Evolutionary conservation across 345 rosid genomes (phyloP), one percentile per base, ranked within the genome.

Genomic region (Barbarea vulgaris): DNA sequence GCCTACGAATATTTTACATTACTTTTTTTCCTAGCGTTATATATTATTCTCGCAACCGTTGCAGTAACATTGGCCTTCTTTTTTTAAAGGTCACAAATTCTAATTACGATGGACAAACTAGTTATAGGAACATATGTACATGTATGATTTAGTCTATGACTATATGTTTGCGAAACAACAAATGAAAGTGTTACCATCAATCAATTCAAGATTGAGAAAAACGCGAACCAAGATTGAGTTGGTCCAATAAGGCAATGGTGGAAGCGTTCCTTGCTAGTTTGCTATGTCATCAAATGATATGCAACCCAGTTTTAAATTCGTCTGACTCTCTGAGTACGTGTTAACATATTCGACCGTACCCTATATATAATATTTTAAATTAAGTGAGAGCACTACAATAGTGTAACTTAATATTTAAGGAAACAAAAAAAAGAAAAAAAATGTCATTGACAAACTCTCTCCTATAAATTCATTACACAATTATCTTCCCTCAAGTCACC

Each of bases 341-440:
- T 69, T 53, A 69, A 24, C 64, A 69, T 53, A 76, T 52, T 67
- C 50, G 58, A 69, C 75, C 69, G 62, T 61, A 59, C 53, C 51
- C 10, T 41, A 4, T 69, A 39, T 76, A 69, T 42, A 67, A 48
- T 67, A 27, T 76, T 76, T 30, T 28, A 13, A 19, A 54, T 56
- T 37, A 8, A 31, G 51, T 48, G 60, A 67, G 59, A 57, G 25
- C 71, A 70, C 71, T 46, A 51, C 4, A 25, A 1, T 36, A 48
- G 51, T 64, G 61, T 47, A 64, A 37, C 80, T 77, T 77, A 48
- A 70, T 77, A 70, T 70, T 9, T 48, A 67, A 77, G 76, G 18
- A 47, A 77, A 27, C 9, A 13, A 37, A 3, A 24, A 24, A 34
- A 3, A 12, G 9, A 14, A 13, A 37, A 3, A 24, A 24, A 34